These are phyloP conservation scores for Calonectria pseudoreteaudii DNA, from an alignment of 2,329 filamentous ascomycete species.

Conservation along the genomic window DNA sequence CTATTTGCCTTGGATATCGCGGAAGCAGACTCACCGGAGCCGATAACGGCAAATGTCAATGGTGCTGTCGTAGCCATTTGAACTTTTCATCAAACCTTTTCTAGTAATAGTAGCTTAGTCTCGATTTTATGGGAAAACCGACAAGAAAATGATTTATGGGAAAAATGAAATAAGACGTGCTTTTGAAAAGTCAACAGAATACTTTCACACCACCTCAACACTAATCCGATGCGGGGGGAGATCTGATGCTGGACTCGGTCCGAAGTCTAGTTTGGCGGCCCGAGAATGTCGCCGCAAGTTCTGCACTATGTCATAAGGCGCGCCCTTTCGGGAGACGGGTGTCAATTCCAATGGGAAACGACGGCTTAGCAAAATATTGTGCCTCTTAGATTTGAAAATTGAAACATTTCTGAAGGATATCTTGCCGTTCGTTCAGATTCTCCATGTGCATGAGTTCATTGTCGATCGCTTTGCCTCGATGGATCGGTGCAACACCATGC, in stretches of 20 bases:
- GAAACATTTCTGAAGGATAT: background rate
- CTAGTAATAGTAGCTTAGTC: background rate
- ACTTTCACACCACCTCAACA: background rate
- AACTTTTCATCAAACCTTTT: background rate
- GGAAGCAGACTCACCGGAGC: background rate
- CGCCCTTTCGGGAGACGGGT: background rate
- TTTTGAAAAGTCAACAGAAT: background rate
- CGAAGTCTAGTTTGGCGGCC: background rate
- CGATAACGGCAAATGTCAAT: background rate
- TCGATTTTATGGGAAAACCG: background rate
- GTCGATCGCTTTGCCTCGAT: background rate
- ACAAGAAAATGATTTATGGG: background rate
- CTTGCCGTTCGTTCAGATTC: background rate
- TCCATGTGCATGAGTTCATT: background rate
- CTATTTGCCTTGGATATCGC: background rate
- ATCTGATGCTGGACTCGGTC: background rate
- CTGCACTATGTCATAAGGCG: background rate
- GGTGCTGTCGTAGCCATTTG: background rate
- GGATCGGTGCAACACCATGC: background rate
- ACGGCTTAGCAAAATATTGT: background rate
- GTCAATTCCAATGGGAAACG: background rate
- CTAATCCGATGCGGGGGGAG: background rate
- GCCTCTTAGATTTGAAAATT: background rate
- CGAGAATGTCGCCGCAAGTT: background rate
- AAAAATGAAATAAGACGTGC: background rate